Evolutionary conservation across 345 rosid species (phyloP), one percentile per base, ranked within the genome.

Genomic region (Bruguiera sexangula): DNA sequence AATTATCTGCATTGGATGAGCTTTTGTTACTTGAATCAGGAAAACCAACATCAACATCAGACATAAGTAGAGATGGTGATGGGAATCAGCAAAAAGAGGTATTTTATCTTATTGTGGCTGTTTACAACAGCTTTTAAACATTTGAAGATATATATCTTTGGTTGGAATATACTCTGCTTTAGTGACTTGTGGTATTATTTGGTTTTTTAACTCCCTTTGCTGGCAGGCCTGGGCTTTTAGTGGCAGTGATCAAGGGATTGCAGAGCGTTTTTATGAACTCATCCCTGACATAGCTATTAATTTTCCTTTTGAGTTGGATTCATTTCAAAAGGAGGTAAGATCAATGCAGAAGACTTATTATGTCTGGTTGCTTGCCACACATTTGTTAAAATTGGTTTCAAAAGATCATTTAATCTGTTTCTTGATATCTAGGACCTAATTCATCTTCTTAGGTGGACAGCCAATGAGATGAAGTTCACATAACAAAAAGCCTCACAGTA

Each of bases 231-330:
- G 89, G 93, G 95, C 93, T 79, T 81, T 85, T 66, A 75, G 70
- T 77, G 95, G 85, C 80, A 81, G 82, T 73, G 75, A 76, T 80
- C 89, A 85, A 80, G 82, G 81, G 82, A 94, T 94, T 80, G 89
- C 89, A 6, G 85, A 88, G 70, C 84, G 67, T 73, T 91, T 94
- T 77, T 15, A 81, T 71, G 88, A 94, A 72, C 93, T 94, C 66
- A 90, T 94, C 79, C 96, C 98, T 67, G 96, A 94, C 76, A 80
- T 83, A 87, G 98, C 97, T 22, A 86, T 91, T 69, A 86, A 87
- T 76, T 94, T 89, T 80, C 95, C 98, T 67, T 94, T 91, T 75
- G 89, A 91, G 66, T 80, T 94, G 83, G 97, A 94, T 82, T 78
- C 76, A 72, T 94, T 94, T 81, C 98, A 94, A 74, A 91, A 89